These are phyloP conservation scores for Globisporangium viniferum DNA, from an alignment of 352 stramenopile species.

Conservation along the genomic window DNA sequence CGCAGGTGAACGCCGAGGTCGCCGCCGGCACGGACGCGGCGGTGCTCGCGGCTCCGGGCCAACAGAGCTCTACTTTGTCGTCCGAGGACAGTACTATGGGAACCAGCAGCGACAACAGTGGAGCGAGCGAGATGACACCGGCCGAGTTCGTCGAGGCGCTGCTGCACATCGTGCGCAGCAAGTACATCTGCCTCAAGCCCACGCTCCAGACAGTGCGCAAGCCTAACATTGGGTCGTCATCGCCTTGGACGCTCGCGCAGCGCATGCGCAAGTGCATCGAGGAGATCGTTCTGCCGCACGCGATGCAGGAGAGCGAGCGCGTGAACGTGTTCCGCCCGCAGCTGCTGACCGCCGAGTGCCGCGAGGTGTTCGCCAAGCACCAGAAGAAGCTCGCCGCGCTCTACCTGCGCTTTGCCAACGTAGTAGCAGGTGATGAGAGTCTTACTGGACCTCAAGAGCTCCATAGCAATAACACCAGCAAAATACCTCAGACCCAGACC, in stretches of 20 bases:
- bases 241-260: slow-evolving; percentile 25
- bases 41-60: slow-evolving; percentile 13
- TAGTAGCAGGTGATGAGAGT: background rate
- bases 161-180: slow-evolving; percentile 47
- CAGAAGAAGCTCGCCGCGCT: slow-evolving; percentile 39
- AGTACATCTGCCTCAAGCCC: slow-evolving; percentile 26
- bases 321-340: slow-evolving; percentile 48
- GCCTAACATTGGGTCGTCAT: background rate
- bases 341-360: slow-evolving; percentile 45
- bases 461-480: background rate
- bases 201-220: background rate
- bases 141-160: slow-evolving; percentile 69
- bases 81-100: background rate
- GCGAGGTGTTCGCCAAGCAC: slow-evolving; percentile 48
- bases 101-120: slow-evolving; percentile 7
- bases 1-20: slow-evolving; percentile 46
- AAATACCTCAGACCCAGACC: too few species aligned
- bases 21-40: slow-evolving; percentile 23
- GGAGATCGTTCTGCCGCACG: slow-evolving; percentile 48
- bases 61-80: background rate
- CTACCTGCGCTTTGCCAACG: slow-evolving; percentile 39
- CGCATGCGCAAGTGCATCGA: slow-evolving; percentile 47
- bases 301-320: slow-evolving; percentile 51
- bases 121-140: slow-evolving; percentile 50
- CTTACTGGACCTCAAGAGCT: background rate